phyloP scores from a whole-genome alignment of 2,329 filamentous ascomycete genomes.

The Diplodia corticola region DNA sequence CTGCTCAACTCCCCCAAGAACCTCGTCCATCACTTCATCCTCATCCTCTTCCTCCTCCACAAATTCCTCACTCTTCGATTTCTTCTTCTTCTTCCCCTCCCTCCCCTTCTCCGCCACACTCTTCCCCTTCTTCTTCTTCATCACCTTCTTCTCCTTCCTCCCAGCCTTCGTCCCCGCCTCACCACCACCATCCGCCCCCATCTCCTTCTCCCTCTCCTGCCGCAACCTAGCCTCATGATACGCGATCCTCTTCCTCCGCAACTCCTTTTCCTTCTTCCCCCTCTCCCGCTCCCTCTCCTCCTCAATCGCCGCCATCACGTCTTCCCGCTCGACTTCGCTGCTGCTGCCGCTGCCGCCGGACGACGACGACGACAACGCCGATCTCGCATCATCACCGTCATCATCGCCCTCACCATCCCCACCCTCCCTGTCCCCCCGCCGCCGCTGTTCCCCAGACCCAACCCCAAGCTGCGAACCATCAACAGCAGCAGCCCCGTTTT shows the following conservation, averaged over 20 bases:
- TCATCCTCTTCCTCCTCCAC: not conserved
- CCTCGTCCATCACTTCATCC: not conserved
- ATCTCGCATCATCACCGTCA: not conserved
- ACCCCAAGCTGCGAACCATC: too few species aligned
- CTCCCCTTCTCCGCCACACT: not conserved
- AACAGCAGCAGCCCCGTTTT: too few species aligned
- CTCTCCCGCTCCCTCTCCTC: not conserved
- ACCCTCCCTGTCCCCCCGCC: not conserved
- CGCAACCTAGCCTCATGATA: not conserved
- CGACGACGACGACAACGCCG: not conserved
- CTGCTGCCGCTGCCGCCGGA: not conserved
- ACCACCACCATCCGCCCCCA: not conserved
- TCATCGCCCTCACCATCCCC: not conserved
- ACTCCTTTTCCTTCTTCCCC: not conserved
- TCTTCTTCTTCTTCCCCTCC: not conserved
- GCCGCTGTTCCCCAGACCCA: too few species aligned
- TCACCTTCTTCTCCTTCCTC: not conserved
- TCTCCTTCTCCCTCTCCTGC: not conserved
- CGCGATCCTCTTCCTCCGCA: not conserved
- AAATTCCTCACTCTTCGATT: not conserved
- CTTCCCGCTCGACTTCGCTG: not conserved
- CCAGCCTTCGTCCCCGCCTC: not conserved
- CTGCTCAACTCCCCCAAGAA: not conserved
- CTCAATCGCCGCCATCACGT: not conserved
- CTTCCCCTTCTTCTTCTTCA: not conserved